A percentile compares a stretch with the other conserved stretches of the same genome.
These are phyloP conservation scores for Solanum medicagineum DNA, from an alignment of 257 asterid species.

Conservation along the genomic window DNA sequence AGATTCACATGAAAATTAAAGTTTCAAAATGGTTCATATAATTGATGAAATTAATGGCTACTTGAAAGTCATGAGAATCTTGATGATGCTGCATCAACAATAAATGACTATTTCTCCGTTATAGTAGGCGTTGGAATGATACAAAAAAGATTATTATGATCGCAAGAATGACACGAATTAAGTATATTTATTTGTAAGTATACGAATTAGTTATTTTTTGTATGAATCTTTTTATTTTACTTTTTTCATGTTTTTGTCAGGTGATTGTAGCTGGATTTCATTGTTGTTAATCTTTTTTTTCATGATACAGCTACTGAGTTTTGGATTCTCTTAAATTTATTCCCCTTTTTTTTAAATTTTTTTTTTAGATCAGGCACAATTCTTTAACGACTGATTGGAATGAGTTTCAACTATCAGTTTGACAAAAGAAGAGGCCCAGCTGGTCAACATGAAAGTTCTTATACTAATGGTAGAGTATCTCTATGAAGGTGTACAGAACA, in stretches of 20 bases:
- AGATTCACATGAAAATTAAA: slow-evolving; percentile 1
- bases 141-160: neutral
- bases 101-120: neutral
- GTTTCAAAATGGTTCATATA: too few species aligned
- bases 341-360: neutral
- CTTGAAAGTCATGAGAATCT: slow-evolving; percentile 1
- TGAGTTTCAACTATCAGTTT: neutral
- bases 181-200: neutral
- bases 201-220: neutral
- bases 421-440: neutral
- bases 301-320: neutral
- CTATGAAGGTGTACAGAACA: neutral
- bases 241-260: neutral
- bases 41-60: neutral
- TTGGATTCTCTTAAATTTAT: neutral
- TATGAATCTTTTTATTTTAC: neutral
- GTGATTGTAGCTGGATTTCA: neutral
- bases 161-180: neutral
- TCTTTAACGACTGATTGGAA: neutral
- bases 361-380: neutral
- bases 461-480: neutral
- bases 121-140: neutral
- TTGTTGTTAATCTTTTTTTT: neutral
- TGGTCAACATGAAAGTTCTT: neutral
- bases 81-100: slow-evolving; percentile 20